Base-by-base conservation (phyloP, 2,329 filamentous ascomycete species). In the Cladorrhinum sp. region DNA sequence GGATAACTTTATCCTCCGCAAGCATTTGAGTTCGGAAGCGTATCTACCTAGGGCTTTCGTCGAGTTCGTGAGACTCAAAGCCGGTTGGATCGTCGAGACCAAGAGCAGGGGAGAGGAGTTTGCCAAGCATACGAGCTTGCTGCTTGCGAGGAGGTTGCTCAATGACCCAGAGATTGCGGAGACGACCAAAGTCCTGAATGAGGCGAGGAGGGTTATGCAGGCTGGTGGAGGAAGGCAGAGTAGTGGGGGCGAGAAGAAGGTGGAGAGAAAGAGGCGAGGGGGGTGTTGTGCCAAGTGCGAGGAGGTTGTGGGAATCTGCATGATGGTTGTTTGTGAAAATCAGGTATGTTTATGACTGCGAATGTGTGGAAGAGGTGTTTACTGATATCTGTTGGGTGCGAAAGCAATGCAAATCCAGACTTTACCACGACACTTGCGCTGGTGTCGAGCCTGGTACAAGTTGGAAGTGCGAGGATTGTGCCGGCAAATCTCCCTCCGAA, bases 1-100 rank as follows among this genome's bases (percentile, higher is more conserved):
- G 83, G 83, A 86, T 62, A 75, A 78, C 1, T 85, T 81, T 65
- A 79, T 84, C 52, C 76, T 83, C 8, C 74, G 74, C 50, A 77
- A 81, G 65, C 79, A 77, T 58, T 72, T 85, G 52, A 81, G 80
- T 4, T 80, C 82, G 3, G 77, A 78, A 28, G 78, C 79, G 2
- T 84, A 82, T 66, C 75, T 86, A 12, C 77, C 82, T 10, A 76
- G 77, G 2, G 76, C 79, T 18, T 84, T 84, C 74, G 68, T 83
- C 48, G 75, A 73, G 23, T 86, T 86, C 67, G 73, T 83, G 42
- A 72, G 75, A 55, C 73, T 79, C 18, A 83, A 83, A 68, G 79
- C 78, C 0, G 51, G 68, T 2, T 86, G 84, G 84, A 72, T 86
- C n/a, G 75, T 78, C 9, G 75, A 75, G 7, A 76, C 76, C 10